Conservation (phyloP, 495 filamentous ascomycete genomes). For the Echria macrotheca region DNA sequence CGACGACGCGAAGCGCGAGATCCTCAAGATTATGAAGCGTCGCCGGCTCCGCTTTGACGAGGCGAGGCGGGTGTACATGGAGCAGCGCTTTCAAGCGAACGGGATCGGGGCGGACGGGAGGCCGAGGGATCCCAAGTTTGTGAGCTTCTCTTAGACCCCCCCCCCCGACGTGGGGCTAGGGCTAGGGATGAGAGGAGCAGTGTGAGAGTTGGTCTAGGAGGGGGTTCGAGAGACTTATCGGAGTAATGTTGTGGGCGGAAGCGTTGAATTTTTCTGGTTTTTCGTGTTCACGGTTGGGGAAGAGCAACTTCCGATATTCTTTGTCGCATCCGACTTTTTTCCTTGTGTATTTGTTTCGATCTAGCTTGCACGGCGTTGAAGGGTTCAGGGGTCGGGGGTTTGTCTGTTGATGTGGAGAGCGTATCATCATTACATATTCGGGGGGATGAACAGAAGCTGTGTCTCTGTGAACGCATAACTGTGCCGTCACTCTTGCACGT, state of each 20-base stretch:
- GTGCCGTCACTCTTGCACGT: too few relatives aligned
- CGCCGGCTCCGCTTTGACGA: constrained; percentile 79
- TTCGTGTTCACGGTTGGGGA: too few relatives aligned
- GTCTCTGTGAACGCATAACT: too few relatives aligned
- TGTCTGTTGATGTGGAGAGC: background rate
- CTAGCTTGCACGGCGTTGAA: too few relatives aligned
- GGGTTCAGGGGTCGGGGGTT: too few relatives aligned
- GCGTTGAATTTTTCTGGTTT: too few relatives aligned
- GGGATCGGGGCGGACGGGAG: constrained; percentile 82
- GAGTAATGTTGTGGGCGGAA: background rate
- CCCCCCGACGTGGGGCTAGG: too few relatives aligned
- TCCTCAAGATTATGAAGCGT: constrained; percentile 82
- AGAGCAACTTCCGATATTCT: background rate
- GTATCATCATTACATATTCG: too few relatives aligned
- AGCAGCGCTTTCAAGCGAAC: constrained; percentile 77
- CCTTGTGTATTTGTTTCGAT: too few relatives aligned
- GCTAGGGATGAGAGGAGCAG: background rate
- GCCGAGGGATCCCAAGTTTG: constrained; percentile 90
- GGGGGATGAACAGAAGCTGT: too few relatives aligned
- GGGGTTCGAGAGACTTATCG: background rate
- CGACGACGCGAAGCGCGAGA: constrained; percentile 67
- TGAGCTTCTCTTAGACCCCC: constrained; percentile 81
- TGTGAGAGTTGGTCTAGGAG: background rate
- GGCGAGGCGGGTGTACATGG: constrained; percentile 75
- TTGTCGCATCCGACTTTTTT: too few relatives aligned